Base-by-base conservation (phyloP, 2,329 filamentous ascomycete species). In the Penicillium sp. region DNA sequence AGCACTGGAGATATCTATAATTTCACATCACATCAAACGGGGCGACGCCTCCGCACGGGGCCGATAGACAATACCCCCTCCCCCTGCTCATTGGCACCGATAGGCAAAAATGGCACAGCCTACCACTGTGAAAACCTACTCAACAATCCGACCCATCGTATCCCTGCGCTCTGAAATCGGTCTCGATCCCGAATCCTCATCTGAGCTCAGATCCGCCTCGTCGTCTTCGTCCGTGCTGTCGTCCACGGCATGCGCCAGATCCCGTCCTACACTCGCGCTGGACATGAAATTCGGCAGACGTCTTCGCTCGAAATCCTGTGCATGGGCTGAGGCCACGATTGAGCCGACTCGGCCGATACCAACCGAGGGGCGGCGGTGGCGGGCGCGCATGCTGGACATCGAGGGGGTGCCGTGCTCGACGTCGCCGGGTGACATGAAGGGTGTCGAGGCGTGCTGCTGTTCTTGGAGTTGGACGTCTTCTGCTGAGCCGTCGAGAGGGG, bases 231-330 rank as follows among this genome's bases (percentile, higher is more conserved):
- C 75, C 25, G 70, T 76, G 1, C 72, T 71, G 35, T 73, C 75
- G 19, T 78, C 73, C 7, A 71, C 70, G 13, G 59, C 61, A 17
- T 71, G 67, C 15, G 71, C 69, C 21, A 75, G 71, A 7, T 71
- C 69, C 33, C 67, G 69, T 4, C 73, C 67, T 7, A 75, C 70
- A 31, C 67, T 70, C 19, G 73, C 72, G 9, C 70, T 72, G 4
- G 69, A 68, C 15, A 78, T 71, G 13, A 78, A 70, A 37, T 80
- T 78, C 0, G 81, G 80, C 29, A 79, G 82, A 61, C 85, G 83
- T 72, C 86, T 89, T 78, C 94, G 89, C 76, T 95, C 90, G 72
- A 97, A 97, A 76, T 97, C 93, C 73, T 96, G 89, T 60, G 85
- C 89, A 73, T 97, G 94, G 6, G 93, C 93, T 60, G 88, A 84